Base-by-base conservation (phyloP, 108 stramenopile species). In the Cyclotella cryptica region DNA sequence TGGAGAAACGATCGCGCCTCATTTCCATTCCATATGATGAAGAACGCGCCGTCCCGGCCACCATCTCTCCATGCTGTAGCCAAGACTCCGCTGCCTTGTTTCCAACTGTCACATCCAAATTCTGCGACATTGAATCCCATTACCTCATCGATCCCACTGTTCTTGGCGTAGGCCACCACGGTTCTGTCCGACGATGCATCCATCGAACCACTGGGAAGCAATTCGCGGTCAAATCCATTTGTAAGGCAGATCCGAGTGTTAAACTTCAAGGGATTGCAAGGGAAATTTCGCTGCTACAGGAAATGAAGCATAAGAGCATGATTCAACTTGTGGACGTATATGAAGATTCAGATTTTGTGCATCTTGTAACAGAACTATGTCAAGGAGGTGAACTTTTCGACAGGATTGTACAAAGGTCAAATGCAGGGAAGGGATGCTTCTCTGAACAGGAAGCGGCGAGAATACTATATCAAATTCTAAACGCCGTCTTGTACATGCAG, bases 371-470 rank as follows among this genome's bases (percentile, higher is more conserved):
- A 44, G 95, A 96, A 41, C 78, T 97, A 12, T 88, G 91, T 67
- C 74, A 65, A 10, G 96, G 96, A 28, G 92, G 92, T 30, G 93
- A 94, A 83, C 78, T 96, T 24, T 92, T 90, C 49, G 93, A 94
- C 35, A 71, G 84, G 28, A 88, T 93, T 19, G 78, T 92, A 8
- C 79, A 89, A 29, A 90, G 87, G 72, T 73, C 83, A 15, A 44
- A 62, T 24, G 51, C 47, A 72, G 62, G 49, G 15, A 22, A 41
- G 4, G 44, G 45, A 0, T 78, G 77, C 52, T 88, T 91, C 71
- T 64, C 79, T 15, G 95, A 96, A 70, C 17, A 60, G 19, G 81
- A 88, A 39, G 89, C 91, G 4, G 79, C 86, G 15, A 35, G 72
- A 22, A 77, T 86, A 21, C 27, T 92, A 14, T 53, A 58, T 39